phyloP scores from a whole-genome alignment of 1,284 basidiomycete species.

The Cutaneotrichosporon spelunceum region DNA sequence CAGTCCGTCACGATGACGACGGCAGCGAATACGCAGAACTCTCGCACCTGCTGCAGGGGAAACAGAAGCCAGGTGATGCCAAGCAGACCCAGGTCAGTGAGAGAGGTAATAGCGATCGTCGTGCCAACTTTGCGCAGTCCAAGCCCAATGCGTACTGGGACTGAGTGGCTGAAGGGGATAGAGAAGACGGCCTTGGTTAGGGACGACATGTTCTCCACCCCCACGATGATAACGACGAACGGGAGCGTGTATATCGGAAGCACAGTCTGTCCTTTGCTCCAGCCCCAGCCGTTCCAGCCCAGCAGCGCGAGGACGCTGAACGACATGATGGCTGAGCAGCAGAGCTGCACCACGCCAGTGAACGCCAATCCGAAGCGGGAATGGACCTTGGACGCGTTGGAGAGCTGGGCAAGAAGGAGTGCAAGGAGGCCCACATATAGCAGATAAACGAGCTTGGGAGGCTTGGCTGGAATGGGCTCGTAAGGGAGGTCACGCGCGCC shows the following conservation, averaged over 20 bases:
- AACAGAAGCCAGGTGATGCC: constrained; percentile 74
- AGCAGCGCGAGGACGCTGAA: constrained; percentile 63
- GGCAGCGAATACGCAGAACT: constrained; percentile 90
- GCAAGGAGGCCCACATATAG: constrained; percentile 76
- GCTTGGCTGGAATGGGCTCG: not conserved
- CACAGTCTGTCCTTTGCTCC: constrained; percentile 36
- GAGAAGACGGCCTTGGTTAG: constrained; percentile 84
- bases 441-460: constrained; percentile 33
- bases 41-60: constrained; percentile 71
- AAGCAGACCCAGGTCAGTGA: constrained; percentile 79
- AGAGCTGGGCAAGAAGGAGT: constrained; percentile 74
- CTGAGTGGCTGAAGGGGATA: constrained; percentile 82
- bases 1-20: constrained; percentile 93
- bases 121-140: constrained; percentile 83
- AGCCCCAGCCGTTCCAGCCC: constrained; percentile 47
- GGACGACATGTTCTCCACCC: constrained; percentile 95
- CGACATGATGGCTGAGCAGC: constrained; percentile 87
- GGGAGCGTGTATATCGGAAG: constrained; percentile 65
- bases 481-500: not conserved
- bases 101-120: constrained; percentile 86
- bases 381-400: constrained; percentile 78
- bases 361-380: constrained; percentile 87
- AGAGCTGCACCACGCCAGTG: constrained; percentile 85
- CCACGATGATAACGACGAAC: constrained; percentile 91
- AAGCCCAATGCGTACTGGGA: constrained; percentile 86